Base-by-base conservation (phyloP, 2,329 filamentous ascomycete genomes). In the Fusarium drepaniforme region DNA sequence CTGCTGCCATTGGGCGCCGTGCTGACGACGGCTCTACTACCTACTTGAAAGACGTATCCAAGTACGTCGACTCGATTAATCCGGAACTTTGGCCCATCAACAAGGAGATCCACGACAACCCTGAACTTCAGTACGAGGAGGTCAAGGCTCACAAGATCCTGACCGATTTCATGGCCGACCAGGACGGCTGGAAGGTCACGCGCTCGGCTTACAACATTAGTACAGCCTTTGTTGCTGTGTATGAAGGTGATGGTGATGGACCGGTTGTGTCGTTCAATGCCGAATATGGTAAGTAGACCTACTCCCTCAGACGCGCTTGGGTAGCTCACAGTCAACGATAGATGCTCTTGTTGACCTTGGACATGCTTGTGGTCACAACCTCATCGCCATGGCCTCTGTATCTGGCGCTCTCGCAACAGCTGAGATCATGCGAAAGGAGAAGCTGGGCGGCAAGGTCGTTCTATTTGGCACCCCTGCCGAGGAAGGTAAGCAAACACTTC, bases 111-210 rank as follows among this genome's bases (percentile, higher is more conserved):
- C 84, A 85, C 73, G 82, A 84, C 51, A 81, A 86, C 59, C 85
- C 85, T 0, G 84, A 86, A 72, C 77, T 85, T 2, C 82, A 81
- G 4, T 86, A 82, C 62, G 78, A 85, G 56, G 85, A 86, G 68
- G 75, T 79, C 51, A 82, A 82, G 42, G 84, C 85, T 0, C 85
- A 86, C 67, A 77, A 82, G 8, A 70, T 81, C 2, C 74, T 87
- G 38, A 84, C 83, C 0, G 77, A 79, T 11, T 86, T 81, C 57
- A 72, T 85, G 65, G 73, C 77, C 30, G 74, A 70, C 4, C 80
- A 81, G 18, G 51, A 57, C 15, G 51, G 51, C 12, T 57, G 30
- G 51, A 37, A 35, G 12, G 51, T 57, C 3, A 57, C 30, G 13
- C 51, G 51, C 11, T 57, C 51, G 2, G 51, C 30, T n/a, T 57